phyloP scores from a whole-genome alignment of 495 filamentous ascomycete species.

The Aspergillus asperescens region DNA sequence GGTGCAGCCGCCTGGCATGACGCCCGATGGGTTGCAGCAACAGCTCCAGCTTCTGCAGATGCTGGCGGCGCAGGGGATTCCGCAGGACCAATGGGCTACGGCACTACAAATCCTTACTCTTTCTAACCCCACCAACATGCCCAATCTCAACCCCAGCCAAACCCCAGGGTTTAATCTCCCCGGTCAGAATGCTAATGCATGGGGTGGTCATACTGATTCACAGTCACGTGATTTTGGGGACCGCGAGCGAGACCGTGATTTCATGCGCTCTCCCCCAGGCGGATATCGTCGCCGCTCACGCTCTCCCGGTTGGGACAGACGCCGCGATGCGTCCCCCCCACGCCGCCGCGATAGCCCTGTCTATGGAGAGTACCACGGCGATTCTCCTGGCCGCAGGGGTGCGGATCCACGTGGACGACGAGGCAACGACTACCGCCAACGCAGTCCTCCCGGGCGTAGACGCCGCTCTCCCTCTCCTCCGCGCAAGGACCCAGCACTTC shows the following conservation, averaged over 20 bases:
- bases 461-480: constrained; percentile 56
- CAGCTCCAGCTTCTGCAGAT: constrained; percentile 59
- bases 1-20: constrained; percentile 26
- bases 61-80: constrained; percentile 53
- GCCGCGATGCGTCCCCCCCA: constrained; percentile 51
- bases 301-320: constrained; percentile 67
- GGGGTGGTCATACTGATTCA: constrained; percentile 35
- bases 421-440: constrained; percentile 71
- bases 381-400: constrained; percentile 54
- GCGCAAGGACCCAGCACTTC: constrained; percentile 45
- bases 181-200: constrained; percentile 31
- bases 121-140: constrained; percentile 30
- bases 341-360: constrained; percentile 65
- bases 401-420: constrained; percentile 56
- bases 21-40: constrained; percentile 46
- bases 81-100: constrained; percentile 56
- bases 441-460: constrained; percentile 64
- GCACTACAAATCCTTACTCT: constrained; percentile 47
- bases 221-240: constrained; percentile 59
- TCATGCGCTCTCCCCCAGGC: constrained; percentile 51
- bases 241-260: constrained; percentile 49
- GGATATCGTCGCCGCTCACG: constrained; percentile 69
- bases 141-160: constrained; percentile 28
- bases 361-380: constrained; percentile 62
- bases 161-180: constrained; percentile 32